Conservation (phyloP, 108 stramenopile genomes). For the Craspedostauros australis region DNA sequence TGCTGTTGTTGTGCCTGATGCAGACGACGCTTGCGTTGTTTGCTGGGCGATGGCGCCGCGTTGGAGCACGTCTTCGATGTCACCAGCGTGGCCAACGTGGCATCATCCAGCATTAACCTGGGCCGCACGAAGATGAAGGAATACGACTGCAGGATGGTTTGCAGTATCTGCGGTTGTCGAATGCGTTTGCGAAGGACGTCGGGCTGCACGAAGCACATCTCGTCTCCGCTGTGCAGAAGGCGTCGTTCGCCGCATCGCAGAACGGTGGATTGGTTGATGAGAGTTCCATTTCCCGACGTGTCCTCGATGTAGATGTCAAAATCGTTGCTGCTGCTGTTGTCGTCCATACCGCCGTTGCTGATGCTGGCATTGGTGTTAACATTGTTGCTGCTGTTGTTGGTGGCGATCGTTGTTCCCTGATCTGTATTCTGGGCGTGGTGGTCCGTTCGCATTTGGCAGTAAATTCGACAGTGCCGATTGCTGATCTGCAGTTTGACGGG, state of each 20-base stretch:
- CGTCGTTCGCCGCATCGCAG: constrained; percentile 70
- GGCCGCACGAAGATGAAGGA: constrained; percentile 62
- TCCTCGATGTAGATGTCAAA: constrained; percentile 83
- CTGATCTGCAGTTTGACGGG: too few species aligned
- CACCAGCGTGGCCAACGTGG: neutral
- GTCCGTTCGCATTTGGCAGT: constrained; percentile 24
- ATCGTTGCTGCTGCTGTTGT: too few species aligned
- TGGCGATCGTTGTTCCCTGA: neutral
- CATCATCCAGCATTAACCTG: neutral
- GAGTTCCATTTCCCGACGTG: constrained; percentile 87
- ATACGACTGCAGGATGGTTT: constrained; percentile 47
- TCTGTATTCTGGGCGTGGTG: neutral
- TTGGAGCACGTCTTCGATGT: neutral
- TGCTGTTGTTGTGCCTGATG: too few species aligned
- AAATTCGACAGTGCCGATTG: constrained; percentile 77
- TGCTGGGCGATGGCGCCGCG: neutral
- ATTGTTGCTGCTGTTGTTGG: neutral
- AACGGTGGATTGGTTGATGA: constrained; percentile 68
- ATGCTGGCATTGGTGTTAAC: too few species aligned
- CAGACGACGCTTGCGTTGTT: neutral
- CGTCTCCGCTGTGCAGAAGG: constrained; percentile 87
- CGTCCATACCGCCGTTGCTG: too few species aligned
- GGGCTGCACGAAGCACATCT: constrained; percentile 85
- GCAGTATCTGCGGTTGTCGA: constrained; percentile 15
- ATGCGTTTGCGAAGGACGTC: constrained; percentile 48